Evolutionary conservation across 1,139 yeast genomes (phyloP), one percentile per base, ranked within the genome.

Genomic region (Candida sanyaensis): DNA sequence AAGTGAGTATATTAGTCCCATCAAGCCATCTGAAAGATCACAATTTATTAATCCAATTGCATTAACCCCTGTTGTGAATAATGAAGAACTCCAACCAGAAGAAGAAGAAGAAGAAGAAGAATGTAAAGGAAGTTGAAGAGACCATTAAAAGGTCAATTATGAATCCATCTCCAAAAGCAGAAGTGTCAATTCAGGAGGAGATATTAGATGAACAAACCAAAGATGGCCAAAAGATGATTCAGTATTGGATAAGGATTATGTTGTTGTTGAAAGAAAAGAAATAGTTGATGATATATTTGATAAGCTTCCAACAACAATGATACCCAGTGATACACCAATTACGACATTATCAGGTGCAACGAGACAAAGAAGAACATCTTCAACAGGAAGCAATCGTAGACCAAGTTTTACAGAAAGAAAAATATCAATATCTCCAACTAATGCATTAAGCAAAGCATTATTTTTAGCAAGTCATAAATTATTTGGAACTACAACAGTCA

Each of bases 211-310:
- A 21, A 77, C 77, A 2, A 74, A 71, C 40, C 55, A 52, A 33
- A 59, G 60, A 64, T 60, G 38, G 37, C n/a, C 39, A 36, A 5
- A 24, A 10, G 75, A 78, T 26, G 85, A 81, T 43, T 62, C 78
- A 12, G 69, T 76, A 33, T 69, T 84, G 48, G 96, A 88, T 56
- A 83, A 82, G 54, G 97, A 91, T 59, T 93, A 93, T 59, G 98
- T 93, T 41, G 96, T 93, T 36, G 93, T 93, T 26, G 98, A 93
- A 64, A 92, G 91, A 65, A 79, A 96, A 46, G 90, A 95, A 0
- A 97, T 93, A 4, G 98, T 93, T 9, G 93, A n/a, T n/a, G n/a
- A 96, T 1, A 74, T 93, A 48, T 98, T 98, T 8, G 98, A 93
- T 65, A 96, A 91, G 62, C 72, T 92, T 47, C 93, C 88, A 2